Conservation (phyloP, 2,329 filamentous ascomycete genomes). For the Tolypocladium nubicola region DNA sequence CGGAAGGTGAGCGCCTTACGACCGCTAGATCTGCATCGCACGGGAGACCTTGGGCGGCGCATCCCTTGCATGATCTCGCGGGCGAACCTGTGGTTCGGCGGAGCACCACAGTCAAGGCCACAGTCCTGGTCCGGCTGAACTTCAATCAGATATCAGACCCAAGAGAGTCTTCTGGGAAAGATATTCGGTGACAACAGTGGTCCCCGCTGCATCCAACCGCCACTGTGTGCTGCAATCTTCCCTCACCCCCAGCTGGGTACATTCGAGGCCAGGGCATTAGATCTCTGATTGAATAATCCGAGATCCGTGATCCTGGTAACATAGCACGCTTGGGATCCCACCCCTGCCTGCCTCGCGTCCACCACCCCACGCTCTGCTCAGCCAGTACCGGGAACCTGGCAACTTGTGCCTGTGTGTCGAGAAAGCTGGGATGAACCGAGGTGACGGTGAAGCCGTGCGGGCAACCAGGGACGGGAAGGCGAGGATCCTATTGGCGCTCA, state of each 20-base stretch:
- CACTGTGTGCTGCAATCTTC: background rate
- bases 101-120: background rate
- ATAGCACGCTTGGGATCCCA: background rate
- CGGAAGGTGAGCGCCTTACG: background rate
- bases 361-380: background rate
- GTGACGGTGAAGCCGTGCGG: background rate
- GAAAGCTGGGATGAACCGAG: background rate
- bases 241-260: background rate
- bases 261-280: constrained; percentile 6
- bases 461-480: background rate
- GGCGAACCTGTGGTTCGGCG: background rate
- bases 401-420: background rate
- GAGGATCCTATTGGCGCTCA: background rate
- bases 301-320: constrained; percentile 15
- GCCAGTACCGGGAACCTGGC: background rate
- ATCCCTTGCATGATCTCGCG: background rate
- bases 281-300: constrained; percentile 15
- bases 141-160: background rate
- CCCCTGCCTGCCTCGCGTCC: background rate
- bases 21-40: background rate
- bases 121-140: background rate
- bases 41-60: background rate
- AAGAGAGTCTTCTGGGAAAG: background rate
- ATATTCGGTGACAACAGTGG: background rate
- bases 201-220: background rate